Percentiles rank a stretch among this genome's conserved stretches.
phyloP scores from a whole-genome alignment of 129 eudicot species.

The Pittosporum tobira region DNA sequence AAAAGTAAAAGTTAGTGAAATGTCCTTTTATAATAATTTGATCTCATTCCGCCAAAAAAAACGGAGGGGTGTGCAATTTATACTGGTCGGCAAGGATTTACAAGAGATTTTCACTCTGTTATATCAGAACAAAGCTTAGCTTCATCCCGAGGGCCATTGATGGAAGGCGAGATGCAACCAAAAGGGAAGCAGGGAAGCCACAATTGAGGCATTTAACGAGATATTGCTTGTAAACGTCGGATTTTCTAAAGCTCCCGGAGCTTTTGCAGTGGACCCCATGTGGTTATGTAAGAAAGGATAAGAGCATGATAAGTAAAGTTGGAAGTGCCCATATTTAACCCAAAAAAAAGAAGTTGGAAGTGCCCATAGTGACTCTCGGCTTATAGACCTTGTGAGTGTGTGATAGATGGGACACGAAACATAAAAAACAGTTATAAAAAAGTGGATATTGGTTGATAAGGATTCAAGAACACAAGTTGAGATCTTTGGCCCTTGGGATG shows the following conservation, averaged over 20 bases:
- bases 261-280: slow-evolving; percentile 75
- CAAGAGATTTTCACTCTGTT: slow-evolving; percentile 38
- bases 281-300: slow-evolving; percentile 81
- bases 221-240: slow-evolving; percentile 58
- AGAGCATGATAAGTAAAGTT: slow-evolving; percentile 68
- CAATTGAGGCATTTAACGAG: slow-evolving; percentile 74
- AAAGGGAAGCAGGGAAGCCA: slow-evolving; percentile 77
- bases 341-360: slow-evolving; percentile 59
- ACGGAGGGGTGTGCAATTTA: too few species aligned
- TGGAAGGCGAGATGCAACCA: slow-evolving; percentile 88
- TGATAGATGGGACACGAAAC: slow-evolving; percentile 74
- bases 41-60: too few species aligned
- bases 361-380: slow-evolving; percentile 84
- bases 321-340: too few species aligned
- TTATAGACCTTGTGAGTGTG: slow-evolving; percentile 71
- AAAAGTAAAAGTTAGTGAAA: too few species aligned
- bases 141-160: slow-evolving; percentile 98
- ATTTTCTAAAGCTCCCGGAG: slow-evolving; percentile 59
- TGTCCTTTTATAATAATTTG: too few species aligned
- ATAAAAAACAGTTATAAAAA: slow-evolving; percentile 50
- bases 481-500: too few species aligned
- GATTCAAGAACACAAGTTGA: too few species aligned
- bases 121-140: slow-evolving; percentile 75
- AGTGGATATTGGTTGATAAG: too few species aligned
- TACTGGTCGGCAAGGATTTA: too few species aligned